A percentile compares a stretch with the other conserved stretches of the same genome.
These are phyloP conservation scores for Zygoascus tannicola DNA, from an alignment of 805 yeast genomes.

Conservation along the genomic window DNA sequence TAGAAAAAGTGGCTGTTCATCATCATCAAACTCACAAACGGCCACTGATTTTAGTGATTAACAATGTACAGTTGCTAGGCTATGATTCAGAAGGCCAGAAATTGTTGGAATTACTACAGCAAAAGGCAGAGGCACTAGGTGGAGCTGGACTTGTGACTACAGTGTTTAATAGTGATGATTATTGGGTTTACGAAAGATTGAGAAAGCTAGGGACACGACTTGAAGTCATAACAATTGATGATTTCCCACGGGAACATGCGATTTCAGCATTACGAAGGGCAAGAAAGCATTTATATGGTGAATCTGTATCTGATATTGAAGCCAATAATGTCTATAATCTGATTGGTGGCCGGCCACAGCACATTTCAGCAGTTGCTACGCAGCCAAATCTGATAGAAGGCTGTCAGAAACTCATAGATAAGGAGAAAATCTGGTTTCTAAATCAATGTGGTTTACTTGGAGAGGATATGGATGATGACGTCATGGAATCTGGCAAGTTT, in stretches of 20 bases:
- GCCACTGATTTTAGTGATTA: slow-evolving; percentile 63
- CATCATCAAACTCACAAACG: slow-evolving; percentile 29
- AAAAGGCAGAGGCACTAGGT: slow-evolving; percentile 69
- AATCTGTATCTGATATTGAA: slow-evolving; percentile 30
- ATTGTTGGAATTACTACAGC: slow-evolving; percentile 66
- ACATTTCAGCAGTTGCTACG: slow-evolving; percentile 50
- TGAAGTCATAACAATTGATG: slow-evolving; percentile 57
- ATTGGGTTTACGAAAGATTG: slow-evolving; percentile 76
- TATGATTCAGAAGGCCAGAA: slow-evolving; percentile 67
- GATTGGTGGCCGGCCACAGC: slow-evolving; percentile 82
- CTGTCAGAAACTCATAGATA: slow-evolving; percentile 61
- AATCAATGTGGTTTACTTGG: slow-evolving; percentile 77
- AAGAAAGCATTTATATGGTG: slow-evolving; percentile 37
- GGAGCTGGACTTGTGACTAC: slow-evolving; percentile 65
- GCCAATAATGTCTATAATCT: slow-evolving; percentile 54
- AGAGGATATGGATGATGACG: slow-evolving; percentile 78
- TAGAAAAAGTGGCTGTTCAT: slow-evolving; percentile 61
- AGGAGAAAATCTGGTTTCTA: slow-evolving; percentile 78
- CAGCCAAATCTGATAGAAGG: slow-evolving; percentile 37
- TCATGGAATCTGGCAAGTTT: slow-evolving; percentile 74
- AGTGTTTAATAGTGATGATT: slow-evolving; percentile 73
- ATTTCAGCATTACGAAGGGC: slow-evolving; percentile 43
- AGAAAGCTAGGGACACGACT: slow-evolving; percentile 63
- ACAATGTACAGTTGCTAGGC: slow-evolving; percentile 64
- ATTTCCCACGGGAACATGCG: slow-evolving; percentile 48